Conservation (phyloP, 345 rosid genomes). For the Hypericum perforatum region DNA sequence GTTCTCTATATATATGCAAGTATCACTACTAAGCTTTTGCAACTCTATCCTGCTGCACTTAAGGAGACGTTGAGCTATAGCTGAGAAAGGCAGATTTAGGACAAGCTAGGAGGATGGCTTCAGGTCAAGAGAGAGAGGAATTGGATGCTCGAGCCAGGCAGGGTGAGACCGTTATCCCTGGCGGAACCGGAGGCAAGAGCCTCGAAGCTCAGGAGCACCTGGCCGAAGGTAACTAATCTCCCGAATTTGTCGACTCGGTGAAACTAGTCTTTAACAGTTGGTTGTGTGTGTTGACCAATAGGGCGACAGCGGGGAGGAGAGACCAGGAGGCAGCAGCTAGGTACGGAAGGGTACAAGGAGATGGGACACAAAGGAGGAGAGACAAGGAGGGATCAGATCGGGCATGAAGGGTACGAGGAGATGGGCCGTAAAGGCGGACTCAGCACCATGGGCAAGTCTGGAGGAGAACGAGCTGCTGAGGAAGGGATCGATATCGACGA, state of each 20-base stretch:
- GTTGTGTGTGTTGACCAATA: no score
- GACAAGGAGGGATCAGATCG: constrained; percentile 46
- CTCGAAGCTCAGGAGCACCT: constrained; percentile 12
- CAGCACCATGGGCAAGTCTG: constrained; percentile 28
- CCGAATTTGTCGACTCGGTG: no score
- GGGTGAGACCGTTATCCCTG: constrained; percentile 6
- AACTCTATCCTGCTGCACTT: no score
- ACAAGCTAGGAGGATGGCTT: constrained; percentile 2
- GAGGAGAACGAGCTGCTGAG: constrained; percentile 23
- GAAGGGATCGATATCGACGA: constrained; percentile 29
- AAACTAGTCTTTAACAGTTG: no score
- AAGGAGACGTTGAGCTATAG: not conserved
- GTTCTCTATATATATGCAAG: no score
- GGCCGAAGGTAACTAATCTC: constrained; percentile 2
- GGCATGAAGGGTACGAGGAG: constrained; percentile 51
- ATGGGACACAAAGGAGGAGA: constrained; percentile 48
- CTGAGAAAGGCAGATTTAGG: not conserved
- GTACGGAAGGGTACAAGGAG: constrained; percentile 22
- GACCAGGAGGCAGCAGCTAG: constrained; percentile 1
- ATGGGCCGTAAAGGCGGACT: constrained; percentile 50
- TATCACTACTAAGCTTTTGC: no score
- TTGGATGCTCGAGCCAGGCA: constrained; percentile 4
- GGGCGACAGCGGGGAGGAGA: not conserved
- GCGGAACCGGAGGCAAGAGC: constrained; percentile 9
- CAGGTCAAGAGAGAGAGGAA: not conserved